Evolutionary conservation across 2,329 filamentous ascomycete species (phyloP).

Genomic region (Venturia oleaginea): DNA sequence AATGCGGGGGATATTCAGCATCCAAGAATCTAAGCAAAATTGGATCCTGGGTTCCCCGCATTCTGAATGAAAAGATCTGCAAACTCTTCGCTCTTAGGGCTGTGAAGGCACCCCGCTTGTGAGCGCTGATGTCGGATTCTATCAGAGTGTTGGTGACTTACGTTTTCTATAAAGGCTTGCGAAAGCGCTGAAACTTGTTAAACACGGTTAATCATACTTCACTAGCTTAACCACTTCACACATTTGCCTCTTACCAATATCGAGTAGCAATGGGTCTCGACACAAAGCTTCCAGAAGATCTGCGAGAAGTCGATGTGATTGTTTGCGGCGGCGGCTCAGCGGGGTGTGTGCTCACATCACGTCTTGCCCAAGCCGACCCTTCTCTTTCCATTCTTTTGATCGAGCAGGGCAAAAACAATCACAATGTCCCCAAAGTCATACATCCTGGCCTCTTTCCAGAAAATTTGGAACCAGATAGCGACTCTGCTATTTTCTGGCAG

Average conservation of each 20-base stretch:
- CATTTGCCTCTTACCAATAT: not conserved
- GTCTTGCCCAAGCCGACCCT: slow-evolving; percentile 43
- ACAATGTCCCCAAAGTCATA: slow-evolving; percentile 40
- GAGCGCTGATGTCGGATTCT: not conserved
- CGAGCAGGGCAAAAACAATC: slow-evolving; percentile 46
- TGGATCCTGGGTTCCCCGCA: not conserved
- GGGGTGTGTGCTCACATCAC: slow-evolving; percentile 41
- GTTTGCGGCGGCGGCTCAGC: slow-evolving; percentile 39
- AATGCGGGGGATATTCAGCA: not conserved
- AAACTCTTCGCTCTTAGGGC: not conserved
- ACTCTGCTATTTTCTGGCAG: slow-evolving; percentile 45
- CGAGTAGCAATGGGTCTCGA: slow-evolving; percentile 20
- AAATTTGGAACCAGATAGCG: slow-evolving; percentile 41
- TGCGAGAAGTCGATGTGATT: slow-evolving; percentile 43
- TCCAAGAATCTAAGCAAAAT: not conserved
- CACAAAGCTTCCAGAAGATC: slow-evolving; percentile 27
- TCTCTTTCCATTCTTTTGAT: slow-evolving; percentile 43
- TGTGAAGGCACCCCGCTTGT: not conserved
- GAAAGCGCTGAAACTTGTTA: not conserved
- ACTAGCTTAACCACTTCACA: not conserved
- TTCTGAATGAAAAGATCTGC: not conserved
- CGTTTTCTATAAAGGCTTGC: not conserved
- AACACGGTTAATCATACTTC: not conserved
- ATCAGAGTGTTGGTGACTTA: not conserved
- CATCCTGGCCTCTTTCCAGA: slow-evolving; percentile 43